Conservation (phyloP, 257 asterid genomes). For the Fraxinus americana region DNA sequence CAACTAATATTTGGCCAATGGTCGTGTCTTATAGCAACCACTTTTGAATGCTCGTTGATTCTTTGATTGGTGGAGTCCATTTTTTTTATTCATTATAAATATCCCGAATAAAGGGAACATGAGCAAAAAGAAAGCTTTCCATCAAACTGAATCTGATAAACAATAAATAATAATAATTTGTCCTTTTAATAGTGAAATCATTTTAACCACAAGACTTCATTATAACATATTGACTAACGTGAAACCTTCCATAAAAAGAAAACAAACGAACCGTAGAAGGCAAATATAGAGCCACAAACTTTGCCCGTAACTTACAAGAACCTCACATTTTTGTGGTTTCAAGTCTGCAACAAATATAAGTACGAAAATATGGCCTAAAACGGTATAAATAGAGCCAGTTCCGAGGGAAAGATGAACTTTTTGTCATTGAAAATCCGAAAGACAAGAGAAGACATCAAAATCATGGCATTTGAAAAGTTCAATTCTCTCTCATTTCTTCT, state of each 20-base stretch:
- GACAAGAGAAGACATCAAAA: background rate
- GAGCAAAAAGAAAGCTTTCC: background rate
- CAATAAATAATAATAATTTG: background rate
- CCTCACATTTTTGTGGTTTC: background rate
- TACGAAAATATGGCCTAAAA: background rate
- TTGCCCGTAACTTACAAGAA: background rate
- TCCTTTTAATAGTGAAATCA: no score
- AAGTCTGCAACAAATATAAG: background rate
- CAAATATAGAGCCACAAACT: background rate
- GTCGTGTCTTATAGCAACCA: no score
- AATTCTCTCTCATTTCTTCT: background rate
- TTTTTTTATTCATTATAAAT: no score
- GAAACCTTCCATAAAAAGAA: background rate
- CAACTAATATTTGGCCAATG: no score
- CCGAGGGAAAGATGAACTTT: background rate
- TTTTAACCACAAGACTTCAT: background rate
- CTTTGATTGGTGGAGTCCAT: no score
- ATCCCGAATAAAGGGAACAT: background rate
- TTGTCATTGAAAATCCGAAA: background rate
- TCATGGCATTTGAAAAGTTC: background rate
- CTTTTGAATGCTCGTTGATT: no score
- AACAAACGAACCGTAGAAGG: background rate
- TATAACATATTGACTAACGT: background rate
- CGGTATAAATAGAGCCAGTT: background rate
- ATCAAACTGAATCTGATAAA: background rate